A percentile compares a stretch with the other conserved stretches of the same genome.
phyloP scores from a whole-genome alignment of 1,139 yeast genomes.

The Sugiyamaella japonica region DNA sequence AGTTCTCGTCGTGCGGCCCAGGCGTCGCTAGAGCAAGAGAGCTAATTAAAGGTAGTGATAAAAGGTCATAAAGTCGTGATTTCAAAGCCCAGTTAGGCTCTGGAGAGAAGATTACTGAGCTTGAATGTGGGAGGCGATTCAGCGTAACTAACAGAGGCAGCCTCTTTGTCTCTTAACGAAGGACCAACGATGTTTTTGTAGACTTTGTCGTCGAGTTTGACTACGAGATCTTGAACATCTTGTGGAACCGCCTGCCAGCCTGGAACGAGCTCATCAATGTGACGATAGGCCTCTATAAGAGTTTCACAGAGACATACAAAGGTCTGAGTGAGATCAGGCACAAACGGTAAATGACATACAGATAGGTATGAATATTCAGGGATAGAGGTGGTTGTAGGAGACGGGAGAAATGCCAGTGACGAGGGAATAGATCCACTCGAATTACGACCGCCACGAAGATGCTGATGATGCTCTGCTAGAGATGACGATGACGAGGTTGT shows the following conservation, averaged over 20 bases:
- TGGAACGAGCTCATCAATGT: conserved; percentile 24
- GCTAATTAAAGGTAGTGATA: background rate
- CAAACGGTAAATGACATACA: conserved; percentile 34
- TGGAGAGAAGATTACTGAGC: conserved; percentile 14
- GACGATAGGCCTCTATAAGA: conserved; percentile 32
- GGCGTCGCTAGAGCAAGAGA: background rate
- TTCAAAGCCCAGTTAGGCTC: conserved; percentile 4
- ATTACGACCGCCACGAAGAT: conserved; percentile 9
- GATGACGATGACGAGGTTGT: conserved; percentile 4
- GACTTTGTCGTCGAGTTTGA: conserved; percentile 34
- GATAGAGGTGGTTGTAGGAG: conserved; percentile 15
- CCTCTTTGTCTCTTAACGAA: conserved; percentile 34
- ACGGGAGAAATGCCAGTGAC: conserved; percentile 10
- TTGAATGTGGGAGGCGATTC: conserved; percentile 12
- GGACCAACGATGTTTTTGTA: conserved; percentile 33
- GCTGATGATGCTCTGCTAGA: conserved; percentile 3
- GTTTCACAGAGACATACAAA: conserved; percentile 35
- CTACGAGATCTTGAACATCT: conserved; percentile 31
- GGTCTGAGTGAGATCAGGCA: conserved; percentile 37
- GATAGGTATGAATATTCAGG: conserved; percentile 29
- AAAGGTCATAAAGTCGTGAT: conserved; percentile 2
- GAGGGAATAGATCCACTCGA: conserved; percentile 13
- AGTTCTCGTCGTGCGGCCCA: background rate
- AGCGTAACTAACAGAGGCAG: conserved; percentile 1
- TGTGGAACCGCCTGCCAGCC: conserved; percentile 18